These are phyloP conservation scores for Aspergillus brunneoviolaceus DNA, from an alignment of 2,329 filamentous ascomycete genomes.

Conservation along the genomic window DNA sequence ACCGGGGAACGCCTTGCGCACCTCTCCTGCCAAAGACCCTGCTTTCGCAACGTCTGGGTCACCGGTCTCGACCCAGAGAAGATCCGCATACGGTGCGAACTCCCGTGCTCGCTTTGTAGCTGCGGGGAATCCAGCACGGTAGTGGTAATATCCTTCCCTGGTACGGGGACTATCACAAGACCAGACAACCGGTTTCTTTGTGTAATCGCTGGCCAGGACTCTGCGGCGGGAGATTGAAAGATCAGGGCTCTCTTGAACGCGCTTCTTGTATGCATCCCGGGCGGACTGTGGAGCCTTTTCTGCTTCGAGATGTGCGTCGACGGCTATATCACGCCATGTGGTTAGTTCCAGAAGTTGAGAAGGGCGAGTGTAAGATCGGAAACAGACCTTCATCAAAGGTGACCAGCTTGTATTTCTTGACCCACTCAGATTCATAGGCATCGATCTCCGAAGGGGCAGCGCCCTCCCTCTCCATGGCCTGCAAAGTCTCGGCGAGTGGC, in stretches of 20 bases:
- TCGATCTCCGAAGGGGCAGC: constrained; percentile 79
- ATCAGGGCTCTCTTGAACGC: constrained; percentile 64
- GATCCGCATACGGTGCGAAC: constrained; percentile 88
- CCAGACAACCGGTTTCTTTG: constrained; percentile 71
- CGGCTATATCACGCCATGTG: constrained; percentile 51
- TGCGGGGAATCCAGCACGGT: constrained; percentile 71
- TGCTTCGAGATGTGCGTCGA: constrained; percentile 68
- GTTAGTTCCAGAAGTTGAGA: constrained; percentile 10
- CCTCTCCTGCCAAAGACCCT: constrained; percentile 70
- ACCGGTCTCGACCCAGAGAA: constrained; percentile 96
- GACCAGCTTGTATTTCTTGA: constrained; percentile 78
- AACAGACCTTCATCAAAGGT: constrained; percentile 76
- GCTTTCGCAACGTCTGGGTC: constrained; percentile 81
- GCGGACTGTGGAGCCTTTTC: constrained; percentile 64
- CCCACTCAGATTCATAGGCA: constrained; percentile 80
- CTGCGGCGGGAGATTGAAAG: constrained; percentile 78
- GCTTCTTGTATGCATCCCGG: constrained; percentile 66
- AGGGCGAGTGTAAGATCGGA: background rate
- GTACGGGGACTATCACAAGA: constrained; percentile 91
- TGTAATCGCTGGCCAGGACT: constrained; percentile 66
- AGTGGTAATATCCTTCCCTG: constrained; percentile 66
- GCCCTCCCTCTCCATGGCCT: constrained; percentile 82
- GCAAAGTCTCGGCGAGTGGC: constrained; percentile 82
- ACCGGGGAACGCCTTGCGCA: constrained; percentile 66
- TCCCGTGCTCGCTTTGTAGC: constrained; percentile 91